phyloP scores from a whole-genome alignment of 805 yeast species.

The Barnettozyma siamensis region DNA sequence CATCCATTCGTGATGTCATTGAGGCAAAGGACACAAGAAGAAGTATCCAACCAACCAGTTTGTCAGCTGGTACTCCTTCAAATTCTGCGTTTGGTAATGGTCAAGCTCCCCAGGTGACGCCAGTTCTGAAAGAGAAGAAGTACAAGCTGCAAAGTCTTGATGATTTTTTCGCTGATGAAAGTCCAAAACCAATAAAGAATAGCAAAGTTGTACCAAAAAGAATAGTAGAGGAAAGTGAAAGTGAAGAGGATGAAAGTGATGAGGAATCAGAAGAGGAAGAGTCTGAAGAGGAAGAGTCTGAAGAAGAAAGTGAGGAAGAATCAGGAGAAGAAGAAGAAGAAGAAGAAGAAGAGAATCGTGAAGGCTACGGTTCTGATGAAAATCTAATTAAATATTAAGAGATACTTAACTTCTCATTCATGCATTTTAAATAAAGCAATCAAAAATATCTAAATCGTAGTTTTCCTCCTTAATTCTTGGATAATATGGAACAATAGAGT shows the following conservation, averaged over 20 bases:
- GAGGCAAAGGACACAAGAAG: constrained; percentile 36
- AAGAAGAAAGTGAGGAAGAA: constrained; percentile 17
- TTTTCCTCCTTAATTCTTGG: constrained; percentile 45
- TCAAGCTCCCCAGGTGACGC: no score
- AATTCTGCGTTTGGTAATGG: background rate
- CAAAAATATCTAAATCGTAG: constrained; percentile 19
- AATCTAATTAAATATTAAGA: background rate
- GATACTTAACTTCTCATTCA: background rate
- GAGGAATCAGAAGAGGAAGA: constrained; percentile 14
- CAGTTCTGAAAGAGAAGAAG: constrained; percentile 26
- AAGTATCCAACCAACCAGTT: constrained; percentile 8
- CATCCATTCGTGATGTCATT: constrained; percentile 32
- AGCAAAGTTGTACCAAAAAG: constrained; percentile 9
- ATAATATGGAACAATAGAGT: constrained; percentile 76
- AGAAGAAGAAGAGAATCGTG: constrained; percentile 27
- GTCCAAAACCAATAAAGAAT: constrained; percentile 15
- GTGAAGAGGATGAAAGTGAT: constrained; percentile 19
- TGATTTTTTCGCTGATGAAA: constrained; percentile 66
- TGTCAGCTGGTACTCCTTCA: background rate
- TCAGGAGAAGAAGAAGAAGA: constrained; percentile 14
- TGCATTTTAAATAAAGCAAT: constrained; percentile 14
- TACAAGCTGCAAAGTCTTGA: constrained; percentile 75
- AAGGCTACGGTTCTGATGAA: constrained; percentile 3
- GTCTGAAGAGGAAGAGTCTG: constrained; percentile 26
- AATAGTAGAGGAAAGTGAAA: constrained; percentile 17